Base-by-base conservation (phyloP, 225 moss, liverwort and hornwort genomes). In the Pleurozium schreberi region DNA sequence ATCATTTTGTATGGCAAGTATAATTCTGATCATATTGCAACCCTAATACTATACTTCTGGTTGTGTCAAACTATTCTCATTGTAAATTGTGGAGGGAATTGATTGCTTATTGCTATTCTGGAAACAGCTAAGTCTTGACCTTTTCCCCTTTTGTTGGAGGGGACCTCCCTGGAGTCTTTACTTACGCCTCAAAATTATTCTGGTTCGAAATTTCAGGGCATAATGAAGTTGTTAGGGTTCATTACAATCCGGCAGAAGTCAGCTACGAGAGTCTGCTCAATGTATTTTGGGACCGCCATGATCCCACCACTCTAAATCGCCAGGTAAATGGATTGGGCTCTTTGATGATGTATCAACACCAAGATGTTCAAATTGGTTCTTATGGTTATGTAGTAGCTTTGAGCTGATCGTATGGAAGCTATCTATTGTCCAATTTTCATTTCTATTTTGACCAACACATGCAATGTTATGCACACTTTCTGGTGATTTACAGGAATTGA, bases 301-400 rank as follows among this genome's bases (percentile, higher is more conserved):
- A 96, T 92, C 96, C 96, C 27, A 95, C 96, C 27, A 95, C 95
- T 61, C 81, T 94, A 78, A 96, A 96, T 89, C 95, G 96, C 73
- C 95, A 96, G 94, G 96, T 95, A 75, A 45, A 25, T 60, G 61
- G 28, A 64, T n/a, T 50, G 38, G 52, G 28, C 70, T 68, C 33
- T 78, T 28, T 33, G 65, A 78, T 78, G 55, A 40, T 86, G 61
- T n/a, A 13, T 31, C 25, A 25, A 42, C 14, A 25, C 10, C 26
- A 34, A 60, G 52, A 73, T 59, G 34, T 18, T 18, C 36, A 25
- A 45, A 45, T 47, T 21, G 20, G 21, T 38, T 62, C 8, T 62
- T 75, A 21, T 49, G 30, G 36, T 50, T 76, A 15, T 11, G 10
- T n/a, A n/a, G 61, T 1, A 75, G 7, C 75, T 75, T 86, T 62